phyloP scores from a whole-genome alignment of 129 eudicot genomes.

The Cynara cardunculus region DNA sequence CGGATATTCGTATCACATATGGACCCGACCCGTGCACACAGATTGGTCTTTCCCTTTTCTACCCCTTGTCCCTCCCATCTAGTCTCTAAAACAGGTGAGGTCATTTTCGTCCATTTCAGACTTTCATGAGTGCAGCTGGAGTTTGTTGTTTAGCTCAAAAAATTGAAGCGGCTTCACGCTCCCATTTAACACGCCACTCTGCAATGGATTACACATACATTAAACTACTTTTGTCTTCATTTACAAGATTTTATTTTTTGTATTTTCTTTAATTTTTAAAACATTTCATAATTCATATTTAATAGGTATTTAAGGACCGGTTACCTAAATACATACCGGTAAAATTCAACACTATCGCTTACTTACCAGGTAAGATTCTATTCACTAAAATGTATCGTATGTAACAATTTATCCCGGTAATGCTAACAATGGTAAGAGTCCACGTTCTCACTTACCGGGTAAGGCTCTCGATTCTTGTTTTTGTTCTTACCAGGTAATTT shows the following conservation, averaged over 20 bases:
- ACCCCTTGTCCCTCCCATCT: background rate
- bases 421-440: too few relatives aligned
- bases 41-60: background rate
- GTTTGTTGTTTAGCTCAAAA: conserved; percentile 29
- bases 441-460: too few relatives aligned
- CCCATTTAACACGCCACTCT: conserved; percentile 6
- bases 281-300: background rate
- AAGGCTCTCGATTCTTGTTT: too few relatives aligned
- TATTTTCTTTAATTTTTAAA: background rate
- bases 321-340: too few relatives aligned
- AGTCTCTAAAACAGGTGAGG: background rate
- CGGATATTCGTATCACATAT: background rate
- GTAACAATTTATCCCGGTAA: too few relatives aligned
- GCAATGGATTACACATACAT: background rate
- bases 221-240: background rate
- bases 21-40: background rate
- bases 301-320: too few relatives aligned
- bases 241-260: background rate
- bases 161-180: conserved; percentile 18
- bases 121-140: conserved; percentile 17
- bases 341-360: too few relatives aligned
- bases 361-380: too few relatives aligned
- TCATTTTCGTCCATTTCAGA: conserved; percentile 11
- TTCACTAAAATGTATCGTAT: too few relatives aligned
- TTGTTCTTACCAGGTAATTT: too few relatives aligned